Evolutionary conservation across 805 yeast species (phyloP).

Genomic region (Dipodascopsis tothii): DNA sequence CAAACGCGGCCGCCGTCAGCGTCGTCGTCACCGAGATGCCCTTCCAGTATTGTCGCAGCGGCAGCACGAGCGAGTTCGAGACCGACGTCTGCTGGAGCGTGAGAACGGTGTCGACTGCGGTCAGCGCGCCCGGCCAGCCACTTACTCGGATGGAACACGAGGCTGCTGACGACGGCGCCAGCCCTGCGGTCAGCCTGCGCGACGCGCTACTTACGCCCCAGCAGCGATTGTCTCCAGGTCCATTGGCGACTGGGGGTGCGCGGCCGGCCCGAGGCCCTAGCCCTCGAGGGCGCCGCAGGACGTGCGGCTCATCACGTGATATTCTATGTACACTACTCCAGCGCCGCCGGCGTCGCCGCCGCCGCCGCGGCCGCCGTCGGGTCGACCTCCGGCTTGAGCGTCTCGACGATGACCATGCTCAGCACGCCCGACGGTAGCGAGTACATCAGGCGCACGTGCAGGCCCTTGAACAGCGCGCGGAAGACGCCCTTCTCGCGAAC

Average conservation of each 20-base stretch:
- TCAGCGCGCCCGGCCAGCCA: background rate
- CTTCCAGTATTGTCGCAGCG: conserved; percentile 22
- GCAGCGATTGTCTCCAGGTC: conserved; percentile 15
- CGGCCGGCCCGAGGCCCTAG: no score
- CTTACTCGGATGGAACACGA: conserved; percentile 20
- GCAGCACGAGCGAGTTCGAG: conserved; percentile 5
- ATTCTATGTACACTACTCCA: no score
- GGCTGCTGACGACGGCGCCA: conserved; percentile 18
- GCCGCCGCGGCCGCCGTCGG: conserved; percentile 13
- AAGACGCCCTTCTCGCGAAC: conserved; percentile 33
- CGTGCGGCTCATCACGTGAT: no score
- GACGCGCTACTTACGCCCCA: conserved; percentile 17
- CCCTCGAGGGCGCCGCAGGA: no score
- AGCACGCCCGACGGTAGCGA: conserved; percentile 37
- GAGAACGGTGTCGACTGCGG: conserved; percentile 16
- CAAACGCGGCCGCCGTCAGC: conserved; percentile 38
- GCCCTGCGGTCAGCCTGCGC: no score
- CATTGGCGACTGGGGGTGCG: no score
- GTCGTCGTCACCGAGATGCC: conserved; percentile 35
- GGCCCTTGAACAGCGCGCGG: conserved; percentile 34
- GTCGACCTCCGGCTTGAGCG: conserved; percentile 33
- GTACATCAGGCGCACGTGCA: conserved; percentile 34
- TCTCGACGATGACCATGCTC: conserved; percentile 37
- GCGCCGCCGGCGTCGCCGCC: no score
- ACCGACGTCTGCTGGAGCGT: conserved; percentile 17